A percentile compares a stretch with the other conserved stretches of the same genome.
phyloP scores from a whole-genome alignment of 225 moss, liverwort and hornwort genomes.

The Pleurozium schreberi region DNA sequence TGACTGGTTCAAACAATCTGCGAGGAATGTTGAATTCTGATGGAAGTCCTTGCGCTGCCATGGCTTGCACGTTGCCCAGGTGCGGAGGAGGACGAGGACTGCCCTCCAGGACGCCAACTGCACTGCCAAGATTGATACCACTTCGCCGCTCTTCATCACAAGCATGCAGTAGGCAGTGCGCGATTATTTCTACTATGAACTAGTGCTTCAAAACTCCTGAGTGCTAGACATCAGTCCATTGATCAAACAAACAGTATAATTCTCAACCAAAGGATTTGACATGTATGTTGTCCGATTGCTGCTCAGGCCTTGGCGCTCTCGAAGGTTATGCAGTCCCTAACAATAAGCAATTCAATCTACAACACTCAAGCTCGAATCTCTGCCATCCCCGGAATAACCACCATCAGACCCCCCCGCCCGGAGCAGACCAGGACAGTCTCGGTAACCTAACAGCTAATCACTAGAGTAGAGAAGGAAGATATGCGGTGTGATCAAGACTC shows the following conservation, averaged over 20 bases:
- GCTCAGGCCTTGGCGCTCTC: neutral
- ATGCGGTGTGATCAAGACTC: neutral
- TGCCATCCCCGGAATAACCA: neutral
- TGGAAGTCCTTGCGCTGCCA: neutral
- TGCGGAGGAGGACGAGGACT: neutral
- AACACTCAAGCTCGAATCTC: neutral
- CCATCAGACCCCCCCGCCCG: neutral
- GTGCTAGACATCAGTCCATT: neutral
- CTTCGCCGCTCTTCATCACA: neutral
- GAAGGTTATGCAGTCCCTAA: neutral
- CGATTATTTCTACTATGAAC: neutral
- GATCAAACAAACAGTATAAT: neutral
- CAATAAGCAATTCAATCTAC: neutral
- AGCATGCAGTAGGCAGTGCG: neutral
- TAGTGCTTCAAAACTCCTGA: neutral
- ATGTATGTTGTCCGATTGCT: neutral
- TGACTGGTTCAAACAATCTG: neutral
- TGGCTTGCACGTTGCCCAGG: neutral
- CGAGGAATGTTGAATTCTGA: neutral
- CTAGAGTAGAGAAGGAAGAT: neutral
- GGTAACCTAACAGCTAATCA: neutral
- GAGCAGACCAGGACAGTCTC: neutral
- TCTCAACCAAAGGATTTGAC: neutral
- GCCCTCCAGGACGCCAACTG: neutral
- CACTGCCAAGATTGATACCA: neutral